These are phyloP conservation scores for Psophocarpus tetragonolobus DNA, from an alignment of 306 rosid species.

Conservation along the genomic window DNA sequence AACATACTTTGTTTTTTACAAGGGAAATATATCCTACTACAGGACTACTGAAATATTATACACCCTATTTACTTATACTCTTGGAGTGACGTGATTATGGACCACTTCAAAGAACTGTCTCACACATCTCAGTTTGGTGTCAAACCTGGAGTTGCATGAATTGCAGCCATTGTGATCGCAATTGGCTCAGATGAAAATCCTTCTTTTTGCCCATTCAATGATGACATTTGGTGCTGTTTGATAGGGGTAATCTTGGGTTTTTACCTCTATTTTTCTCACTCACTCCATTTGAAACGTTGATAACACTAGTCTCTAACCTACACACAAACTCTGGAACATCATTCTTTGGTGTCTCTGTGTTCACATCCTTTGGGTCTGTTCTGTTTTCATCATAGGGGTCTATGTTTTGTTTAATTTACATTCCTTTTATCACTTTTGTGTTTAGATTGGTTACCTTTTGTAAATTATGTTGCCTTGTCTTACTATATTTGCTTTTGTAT, in stretches of 20 bases:
- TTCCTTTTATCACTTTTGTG: not conserved
- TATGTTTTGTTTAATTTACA: not conserved
- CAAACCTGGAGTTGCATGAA: not conserved
- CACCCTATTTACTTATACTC: too few relatives aligned
- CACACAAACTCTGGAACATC: not conserved
- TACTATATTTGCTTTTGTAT: too few relatives aligned
- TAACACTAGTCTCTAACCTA: too few relatives aligned
- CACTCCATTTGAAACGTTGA: not conserved
- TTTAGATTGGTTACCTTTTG: too few relatives aligned
- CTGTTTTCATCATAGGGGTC: not conserved
- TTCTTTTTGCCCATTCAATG: not conserved
- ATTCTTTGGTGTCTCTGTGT: not conserved
- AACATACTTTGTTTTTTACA: too few relatives aligned
- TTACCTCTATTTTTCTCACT: not conserved
- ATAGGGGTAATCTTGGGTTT: not conserved
- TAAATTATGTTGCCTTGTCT: not conserved
- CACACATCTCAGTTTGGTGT: not conserved
- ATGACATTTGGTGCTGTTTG: not conserved
- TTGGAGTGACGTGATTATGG: not conserved
- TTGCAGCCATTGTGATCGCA: not conserved
- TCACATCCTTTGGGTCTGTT: not conserved
- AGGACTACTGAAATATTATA: too few relatives aligned
- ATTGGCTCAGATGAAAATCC: not conserved
- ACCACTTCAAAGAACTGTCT: not conserved
- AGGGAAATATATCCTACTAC: too few relatives aligned